phyloP scores from a whole-genome alignment of 352 stramenopile species.

The Phytophthora cryptogea region DNA sequence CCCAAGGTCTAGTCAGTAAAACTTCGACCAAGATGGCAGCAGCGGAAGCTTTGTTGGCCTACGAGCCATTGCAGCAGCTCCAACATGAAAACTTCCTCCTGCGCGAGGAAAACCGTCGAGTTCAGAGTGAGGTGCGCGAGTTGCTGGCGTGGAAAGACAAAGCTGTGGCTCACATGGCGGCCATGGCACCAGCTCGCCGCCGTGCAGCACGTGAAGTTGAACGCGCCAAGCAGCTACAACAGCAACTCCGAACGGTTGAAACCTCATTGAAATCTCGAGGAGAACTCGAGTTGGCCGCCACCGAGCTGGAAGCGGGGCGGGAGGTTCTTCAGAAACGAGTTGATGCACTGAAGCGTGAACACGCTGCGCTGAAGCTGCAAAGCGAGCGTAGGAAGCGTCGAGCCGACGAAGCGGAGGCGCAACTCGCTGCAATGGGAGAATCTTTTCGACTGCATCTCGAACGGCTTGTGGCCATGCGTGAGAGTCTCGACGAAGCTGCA shows the following conservation, averaged over 20 bases:
- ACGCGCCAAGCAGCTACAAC: conserved; percentile 56
- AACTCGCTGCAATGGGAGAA: conserved; percentile 51
- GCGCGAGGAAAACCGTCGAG: conserved; percentile 55
- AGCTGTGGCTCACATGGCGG: conserved; percentile 63
- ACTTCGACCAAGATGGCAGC: conserved; percentile 25
- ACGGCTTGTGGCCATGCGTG: conserved; percentile 58
- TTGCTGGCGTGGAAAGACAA: conserved; percentile 69
- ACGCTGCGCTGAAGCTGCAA: conserved; percentile 26
- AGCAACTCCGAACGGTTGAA: conserved; percentile 59
- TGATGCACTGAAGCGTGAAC: conserved; percentile 36
- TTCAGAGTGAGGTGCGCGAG: conserved; percentile 57
- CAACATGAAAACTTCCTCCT: conserved; percentile 72
- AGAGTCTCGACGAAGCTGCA: conserved; percentile 41
- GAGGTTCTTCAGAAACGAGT: conserved; percentile 31
- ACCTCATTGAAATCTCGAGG: conserved; percentile 56
- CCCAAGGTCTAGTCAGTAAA: conserved; percentile 11
- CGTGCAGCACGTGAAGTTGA: conserved; percentile 51
- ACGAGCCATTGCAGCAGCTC: conserved; percentile 58
- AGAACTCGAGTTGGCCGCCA: conserved; percentile 48
- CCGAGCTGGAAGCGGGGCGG: conserved; percentile 43
- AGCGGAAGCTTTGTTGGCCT: conserved; percentile 53
- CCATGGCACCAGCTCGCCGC: conserved; percentile 55
- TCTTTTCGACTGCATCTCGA: conserved; percentile 62
- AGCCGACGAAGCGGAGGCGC: conserved; percentile 27
- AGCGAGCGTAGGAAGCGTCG: conserved; percentile 21